Evolutionary conservation across 164 flowering plant species (phyloP).

Genomic region (Annona squamosa): DNA sequence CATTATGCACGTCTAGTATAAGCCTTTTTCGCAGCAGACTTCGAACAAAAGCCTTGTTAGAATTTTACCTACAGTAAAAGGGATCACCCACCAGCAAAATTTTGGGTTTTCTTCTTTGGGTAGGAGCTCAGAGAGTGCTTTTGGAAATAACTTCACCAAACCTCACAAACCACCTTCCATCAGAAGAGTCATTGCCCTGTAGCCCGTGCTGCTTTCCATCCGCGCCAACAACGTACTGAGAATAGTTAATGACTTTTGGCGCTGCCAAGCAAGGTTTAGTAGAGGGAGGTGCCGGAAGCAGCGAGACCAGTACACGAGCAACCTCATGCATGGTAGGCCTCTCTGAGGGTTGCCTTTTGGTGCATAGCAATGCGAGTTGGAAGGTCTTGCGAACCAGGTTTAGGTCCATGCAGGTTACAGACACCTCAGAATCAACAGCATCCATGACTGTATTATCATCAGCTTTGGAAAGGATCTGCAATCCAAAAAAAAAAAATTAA

Average conservation of each 20-base stretch:
- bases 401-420: slow-evolving; percentile 76
- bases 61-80: neutral
- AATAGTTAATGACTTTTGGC: slow-evolving; percentile 40
- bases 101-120: neutral
- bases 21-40: neutral
- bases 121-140: slow-evolving; percentile 27
- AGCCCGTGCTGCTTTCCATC: slow-evolving; percentile 17
- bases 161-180: slow-evolving; percentile 73
- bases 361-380: slow-evolving; percentile 84
- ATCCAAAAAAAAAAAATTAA: neutral
- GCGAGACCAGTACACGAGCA: slow-evolving; percentile 52
- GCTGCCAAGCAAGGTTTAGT: slow-evolving; percentile 23
- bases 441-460: slow-evolving; percentile 87
- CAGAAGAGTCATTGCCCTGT: slow-evolving; percentile 41
- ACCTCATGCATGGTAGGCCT: slow-evolving; percentile 93
- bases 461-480: slow-evolving; percentile 74
- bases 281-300: slow-evolving; percentile 47
- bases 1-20: no score
- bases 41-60: neutral
- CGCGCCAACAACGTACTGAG: slow-evolving; percentile 31
- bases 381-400: slow-evolving; percentile 62
- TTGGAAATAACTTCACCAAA: slow-evolving; percentile 77
- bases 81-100: slow-evolving; percentile 7
- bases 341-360: slow-evolving; percentile 59
- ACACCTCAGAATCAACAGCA: slow-evolving; percentile 84